Conservation (phyloP, 306 rosid genomes). For the Luffa aegyptiaca region DNA sequence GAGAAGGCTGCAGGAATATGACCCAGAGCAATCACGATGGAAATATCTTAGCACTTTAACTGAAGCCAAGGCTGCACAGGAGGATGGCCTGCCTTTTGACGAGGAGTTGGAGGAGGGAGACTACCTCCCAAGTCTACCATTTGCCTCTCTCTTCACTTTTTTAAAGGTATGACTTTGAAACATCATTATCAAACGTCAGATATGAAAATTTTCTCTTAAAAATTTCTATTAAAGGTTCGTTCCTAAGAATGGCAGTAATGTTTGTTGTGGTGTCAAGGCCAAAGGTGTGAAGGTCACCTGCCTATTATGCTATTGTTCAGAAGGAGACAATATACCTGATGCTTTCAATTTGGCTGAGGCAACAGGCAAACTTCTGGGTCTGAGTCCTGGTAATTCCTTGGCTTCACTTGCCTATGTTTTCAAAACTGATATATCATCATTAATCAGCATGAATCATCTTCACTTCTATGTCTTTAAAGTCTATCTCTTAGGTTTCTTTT, state of each 20-base stretch:
- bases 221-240: background rate
- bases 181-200: background rate
- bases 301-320: constrained; percentile 84
- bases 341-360: constrained; percentile 85
- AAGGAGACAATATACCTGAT: constrained; percentile 85
- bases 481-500: background rate
- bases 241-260: constrained; percentile 1
- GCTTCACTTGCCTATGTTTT: constrained; percentile 28
- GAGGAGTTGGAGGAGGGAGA: constrained; percentile 73
- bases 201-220: background rate
- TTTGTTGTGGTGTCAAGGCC: constrained; percentile 44
- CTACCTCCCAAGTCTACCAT: constrained; percentile 86
- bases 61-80: constrained; percentile 41
- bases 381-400: constrained; percentile 24
- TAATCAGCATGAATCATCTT: background rate
- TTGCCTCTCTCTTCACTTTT: constrained; percentile 72
- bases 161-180: constrained; percentile 52
- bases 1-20: constrained; percentile 67
- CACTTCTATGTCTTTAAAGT: background rate
- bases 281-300: constrained; percentile 87
- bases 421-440: background rate
- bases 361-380: constrained; percentile 43
- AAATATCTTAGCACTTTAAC: constrained; percentile 56
- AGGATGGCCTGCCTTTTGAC: constrained; percentile 35
- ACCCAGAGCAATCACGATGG: constrained; percentile 67